Evolutionary conservation across 78 protist species (phyloP).

Genomic region (Creolimax fragrantissima): DNA sequence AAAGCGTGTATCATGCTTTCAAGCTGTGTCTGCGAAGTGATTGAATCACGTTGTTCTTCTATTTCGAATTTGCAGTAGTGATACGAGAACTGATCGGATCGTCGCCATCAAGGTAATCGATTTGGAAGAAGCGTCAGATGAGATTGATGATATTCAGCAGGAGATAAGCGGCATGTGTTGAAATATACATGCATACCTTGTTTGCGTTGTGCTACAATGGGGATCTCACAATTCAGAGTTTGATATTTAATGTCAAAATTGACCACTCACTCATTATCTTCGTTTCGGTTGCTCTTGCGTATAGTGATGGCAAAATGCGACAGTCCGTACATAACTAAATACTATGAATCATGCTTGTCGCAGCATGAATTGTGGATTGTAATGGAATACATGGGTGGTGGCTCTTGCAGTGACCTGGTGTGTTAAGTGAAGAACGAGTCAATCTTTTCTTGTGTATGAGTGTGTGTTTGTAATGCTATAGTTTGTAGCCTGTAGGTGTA

Average conservation of each 20-base stretch:
- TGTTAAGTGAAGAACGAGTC: too few relatives aligned
- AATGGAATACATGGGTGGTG: slow-evolving; percentile 91
- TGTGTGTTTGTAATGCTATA: too few relatives aligned
- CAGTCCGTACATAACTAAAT: slow-evolving; percentile 61
- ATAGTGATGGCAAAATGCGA: slow-evolving; percentile 59
- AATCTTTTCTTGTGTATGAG: too few relatives aligned
- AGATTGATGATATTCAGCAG: slow-evolving; percentile 86
- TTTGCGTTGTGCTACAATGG: slow-evolving; percentile 32
- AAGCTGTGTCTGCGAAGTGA: too few relatives aligned
- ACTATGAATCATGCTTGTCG: slow-evolving; percentile 64
- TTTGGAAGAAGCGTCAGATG: slow-evolving; percentile 90
- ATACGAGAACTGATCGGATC: slow-evolving; percentile 39
- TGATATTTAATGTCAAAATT: neutral
- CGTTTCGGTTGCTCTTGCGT: too few relatives aligned
- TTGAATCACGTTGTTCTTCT: neutral
- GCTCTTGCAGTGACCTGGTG: slow-evolving; percentile 78
- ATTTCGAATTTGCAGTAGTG: slow-evolving; percentile 19
- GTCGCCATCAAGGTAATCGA: slow-evolving; percentile 92
- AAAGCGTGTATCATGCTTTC: too few relatives aligned
- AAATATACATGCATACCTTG: too few relatives aligned
- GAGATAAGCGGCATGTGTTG: slow-evolving; percentile 65
- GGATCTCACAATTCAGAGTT: neutral
- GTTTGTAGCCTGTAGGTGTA: too few relatives aligned
- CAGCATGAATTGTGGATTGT: slow-evolving; percentile 83
- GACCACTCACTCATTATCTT: too few relatives aligned